A percentile compares a stretch with the other conserved stretches of the same genome.
Evolutionary conservation across 805 yeast species (phyloP).

Genomic region (Gaillardinia entomophila): DNA sequence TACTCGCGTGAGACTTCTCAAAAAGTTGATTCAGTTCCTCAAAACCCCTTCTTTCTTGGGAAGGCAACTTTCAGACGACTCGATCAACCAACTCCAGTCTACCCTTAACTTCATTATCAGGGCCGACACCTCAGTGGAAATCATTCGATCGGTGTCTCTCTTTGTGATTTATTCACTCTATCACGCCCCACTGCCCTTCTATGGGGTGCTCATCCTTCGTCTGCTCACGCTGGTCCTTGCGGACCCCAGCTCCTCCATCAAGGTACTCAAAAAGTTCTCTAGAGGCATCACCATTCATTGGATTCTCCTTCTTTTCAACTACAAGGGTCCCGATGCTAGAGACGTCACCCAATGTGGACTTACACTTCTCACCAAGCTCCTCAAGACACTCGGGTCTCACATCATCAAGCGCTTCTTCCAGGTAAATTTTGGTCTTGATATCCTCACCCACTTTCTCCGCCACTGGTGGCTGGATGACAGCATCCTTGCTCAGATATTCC

Average conservation of each 20-base stretch:
- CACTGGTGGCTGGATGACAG: slow-evolving; percentile 46
- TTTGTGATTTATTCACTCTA: slow-evolving; percentile 48
- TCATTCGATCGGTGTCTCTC: slow-evolving; percentile 42
- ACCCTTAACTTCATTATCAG: slow-evolving; percentile 18
- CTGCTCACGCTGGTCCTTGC: slow-evolving; percentile 33
- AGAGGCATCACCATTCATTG: slow-evolving; percentile 61
- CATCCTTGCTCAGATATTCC: slow-evolving; percentile 34
- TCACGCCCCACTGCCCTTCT: slow-evolving; percentile 28
- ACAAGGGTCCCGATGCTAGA: slow-evolving; percentile 16
- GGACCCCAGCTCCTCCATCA: slow-evolving; percentile 33
- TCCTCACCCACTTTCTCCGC: slow-evolving; percentile 39
- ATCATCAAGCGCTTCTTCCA: slow-evolving; percentile 45
- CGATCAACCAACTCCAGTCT: slow-evolving; percentile 11
- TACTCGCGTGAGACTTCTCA: slow-evolving; percentile 44
- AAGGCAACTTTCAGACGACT: slow-evolving; percentile 5
- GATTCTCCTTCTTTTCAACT: slow-evolving; percentile 49
- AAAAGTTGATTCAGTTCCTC: slow-evolving; percentile 44
- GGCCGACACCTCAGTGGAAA: slow-evolving; percentile 47
- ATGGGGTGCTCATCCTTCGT: slow-evolving; percentile 25
- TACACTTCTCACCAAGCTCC: slow-evolving; percentile 44
- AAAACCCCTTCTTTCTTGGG: slow-evolving; percentile 18
- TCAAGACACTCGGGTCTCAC: slow-evolving; percentile 41
- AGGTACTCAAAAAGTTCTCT: slow-evolving; percentile 37
- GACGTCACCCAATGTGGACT: slow-evolving; percentile 35
- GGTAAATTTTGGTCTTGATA: slow-evolving; percentile 44